A percentile compares a stretch with the other conserved stretches of the same genome.
Conservation (phyloP, 2,329 filamentous ascomycete genomes). For the Chaetothyriales sp. region DNA sequence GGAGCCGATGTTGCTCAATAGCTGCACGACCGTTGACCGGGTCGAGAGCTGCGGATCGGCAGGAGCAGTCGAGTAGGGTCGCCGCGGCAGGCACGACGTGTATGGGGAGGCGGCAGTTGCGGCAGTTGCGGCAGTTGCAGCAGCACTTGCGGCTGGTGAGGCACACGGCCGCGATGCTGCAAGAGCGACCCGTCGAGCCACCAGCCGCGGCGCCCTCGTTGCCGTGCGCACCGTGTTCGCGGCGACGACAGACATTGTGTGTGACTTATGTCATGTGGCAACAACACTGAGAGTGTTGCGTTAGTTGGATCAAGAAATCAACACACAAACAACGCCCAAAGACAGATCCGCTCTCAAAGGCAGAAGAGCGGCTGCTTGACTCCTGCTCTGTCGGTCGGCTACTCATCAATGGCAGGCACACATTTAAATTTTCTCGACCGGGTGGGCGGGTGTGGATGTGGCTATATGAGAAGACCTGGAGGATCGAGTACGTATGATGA, state of each 20-base stretch:
- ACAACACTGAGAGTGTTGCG: too few relatives aligned
- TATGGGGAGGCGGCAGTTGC: too few relatives aligned
- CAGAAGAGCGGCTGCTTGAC: background rate
- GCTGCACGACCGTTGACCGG: constrained; percentile 70
- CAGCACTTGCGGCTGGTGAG: constrained; percentile 8
- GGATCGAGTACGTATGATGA: background rate
- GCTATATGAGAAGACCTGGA: background rate
- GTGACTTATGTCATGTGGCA: constrained; percentile 16
- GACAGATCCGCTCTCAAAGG: background rate
- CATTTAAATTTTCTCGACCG: background rate
- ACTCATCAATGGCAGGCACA: background rate
- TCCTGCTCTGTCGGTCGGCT: background rate
- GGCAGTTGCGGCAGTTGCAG: too few relatives aligned
- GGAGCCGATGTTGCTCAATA: constrained; percentile 89
- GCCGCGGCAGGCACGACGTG: constrained; percentile 21
- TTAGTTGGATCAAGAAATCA: background rate
- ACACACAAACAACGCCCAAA: background rate
- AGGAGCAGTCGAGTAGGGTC: constrained; percentile 31
- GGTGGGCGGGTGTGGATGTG: too few relatives aligned
- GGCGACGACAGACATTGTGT: background rate
- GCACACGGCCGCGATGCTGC: constrained; percentile 26
- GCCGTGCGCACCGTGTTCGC: background rate
- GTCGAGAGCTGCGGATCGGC: constrained; percentile 46
- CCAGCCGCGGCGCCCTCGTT: background rate
- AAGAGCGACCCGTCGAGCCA: constrained; percentile 20